These are phyloP conservation scores for Cicer pinnatifidum DNA, from an alignment of 306 rosid genomes.

Conservation along the genomic window DNA sequence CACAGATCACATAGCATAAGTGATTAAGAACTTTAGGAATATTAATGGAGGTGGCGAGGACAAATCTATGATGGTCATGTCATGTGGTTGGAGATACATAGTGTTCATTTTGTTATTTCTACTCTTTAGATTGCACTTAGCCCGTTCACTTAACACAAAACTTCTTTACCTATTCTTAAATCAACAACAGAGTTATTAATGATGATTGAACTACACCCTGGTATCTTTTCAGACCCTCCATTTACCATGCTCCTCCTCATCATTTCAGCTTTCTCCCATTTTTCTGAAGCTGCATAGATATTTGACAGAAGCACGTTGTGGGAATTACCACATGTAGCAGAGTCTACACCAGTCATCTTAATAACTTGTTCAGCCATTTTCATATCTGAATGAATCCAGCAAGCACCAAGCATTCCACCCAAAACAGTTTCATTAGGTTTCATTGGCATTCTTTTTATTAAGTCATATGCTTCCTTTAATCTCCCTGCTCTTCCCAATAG, in stretches of 20 bases:
- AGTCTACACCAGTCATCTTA: conserved; percentile 41
- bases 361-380: conserved; percentile 59
- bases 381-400: conserved; percentile 64
- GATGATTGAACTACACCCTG: conserved; percentile 54
- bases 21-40: background rate
- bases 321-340: conserved; percentile 39
- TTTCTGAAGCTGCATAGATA: conserved; percentile 70
- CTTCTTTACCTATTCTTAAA: conserved; percentile 6
- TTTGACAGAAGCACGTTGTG: conserved; percentile 63
- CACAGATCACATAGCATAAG: conserved; percentile 12
- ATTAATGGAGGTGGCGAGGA: conserved; percentile 6
- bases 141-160: background rate
- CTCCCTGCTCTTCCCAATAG: conserved; percentile 74
- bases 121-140: conserved; percentile 9
- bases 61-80: background rate
- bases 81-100: conserved; percentile 10
- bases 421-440: conserved; percentile 64
- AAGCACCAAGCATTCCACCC: conserved; percentile 75
- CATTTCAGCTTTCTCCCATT: conserved; percentile 73
- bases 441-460: conserved; percentile 61
- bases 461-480: conserved; percentile 60
- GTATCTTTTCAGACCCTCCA: conserved; percentile 55
- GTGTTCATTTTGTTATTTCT: conserved; percentile 31
- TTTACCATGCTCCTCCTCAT: conserved; percentile 48
- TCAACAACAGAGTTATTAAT: conserved; percentile 12